Evolutionary conservation across 768 basidiomycete species (phyloP).

Genomic region (Boletus sensibilis): DNA sequence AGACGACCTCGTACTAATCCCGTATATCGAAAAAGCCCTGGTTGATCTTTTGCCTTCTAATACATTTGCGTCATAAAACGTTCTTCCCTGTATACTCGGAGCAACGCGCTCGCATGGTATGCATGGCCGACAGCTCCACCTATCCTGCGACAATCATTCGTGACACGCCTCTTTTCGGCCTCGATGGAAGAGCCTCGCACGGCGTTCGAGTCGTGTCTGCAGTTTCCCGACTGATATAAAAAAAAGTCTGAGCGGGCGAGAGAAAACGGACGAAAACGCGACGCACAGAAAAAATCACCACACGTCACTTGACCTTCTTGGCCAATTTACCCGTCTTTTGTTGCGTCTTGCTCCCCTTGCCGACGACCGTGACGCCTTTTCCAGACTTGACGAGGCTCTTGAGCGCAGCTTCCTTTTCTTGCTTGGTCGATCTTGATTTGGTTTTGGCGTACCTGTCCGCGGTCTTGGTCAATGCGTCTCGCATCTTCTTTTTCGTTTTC

Average conservation of each 20-base stretch:
- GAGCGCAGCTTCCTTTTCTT: conserved; percentile 82
- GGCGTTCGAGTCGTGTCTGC: neutral
- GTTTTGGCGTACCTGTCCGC: conserved; percentile 58
- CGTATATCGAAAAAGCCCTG: neutral
- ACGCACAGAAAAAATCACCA: conserved; percentile 4
- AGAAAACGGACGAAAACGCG: neutral
- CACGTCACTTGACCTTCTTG: conserved; percentile 28
- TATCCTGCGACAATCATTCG: neutral
- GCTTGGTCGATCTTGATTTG: conserved; percentile 44
- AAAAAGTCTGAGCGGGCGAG: neutral
- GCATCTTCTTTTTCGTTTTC: conserved; percentile 68
- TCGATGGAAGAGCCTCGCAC: neutral
- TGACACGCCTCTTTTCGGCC: neutral
- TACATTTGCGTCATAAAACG: neutral
- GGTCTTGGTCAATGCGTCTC: conserved; percentile 60
- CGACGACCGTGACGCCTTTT: conserved; percentile 84
- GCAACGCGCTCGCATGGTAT: neutral
- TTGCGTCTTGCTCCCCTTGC: conserved; percentile 53
- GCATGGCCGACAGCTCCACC: neutral
- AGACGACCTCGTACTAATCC: neutral
- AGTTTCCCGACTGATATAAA: neutral
- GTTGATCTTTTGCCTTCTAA: neutral
- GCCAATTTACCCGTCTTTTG: conserved; percentile 21
- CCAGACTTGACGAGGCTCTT: conserved; percentile 81
- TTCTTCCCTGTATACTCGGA: neutral